Base-by-base conservation (phyloP, 1,284 basidiomycete species). In the Malassezia sp. region DNA sequence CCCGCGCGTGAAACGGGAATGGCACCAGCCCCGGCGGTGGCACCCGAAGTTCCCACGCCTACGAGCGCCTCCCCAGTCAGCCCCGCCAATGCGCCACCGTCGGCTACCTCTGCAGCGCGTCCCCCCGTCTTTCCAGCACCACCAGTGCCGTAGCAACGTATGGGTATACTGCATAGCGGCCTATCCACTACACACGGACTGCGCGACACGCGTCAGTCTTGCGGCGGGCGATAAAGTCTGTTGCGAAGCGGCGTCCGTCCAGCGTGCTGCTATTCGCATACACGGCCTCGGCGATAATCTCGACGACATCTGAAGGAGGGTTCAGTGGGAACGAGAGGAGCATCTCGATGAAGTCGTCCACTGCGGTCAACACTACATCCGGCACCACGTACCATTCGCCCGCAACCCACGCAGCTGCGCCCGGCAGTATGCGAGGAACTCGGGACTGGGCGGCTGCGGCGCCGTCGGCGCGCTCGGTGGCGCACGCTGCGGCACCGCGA, bases 231-330 rank as follows among this genome's bases (percentile, higher is more conserved):
- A 88, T 80, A 65, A 90, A 97, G 61, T 96, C 89, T 5, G 82
- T 75, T 1, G 89, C 88, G 63, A 97, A 97, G 23, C 90, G 79
- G 43, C 90, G 78, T 1, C 93, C 93, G 63, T 97, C 89, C 31
- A 99, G 78, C 2, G 86, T 97, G 20, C 85, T 84, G 60, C 85
- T 89, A 62, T 84, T 88, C 30, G 85, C 83, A 67, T 97, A 97
- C 45, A 97, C 66, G 22, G 57, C 57, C 31, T 71, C 69, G 15
- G 69, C 66, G 27, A 71, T 69, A 30, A 71, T 66, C 43, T 67
- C 69, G 8, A 64, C 52, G 30, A 70, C 64, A n/a, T 68, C 66
- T 11, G 63, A 55, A 15, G 53, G 49, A 1, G 69, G 64, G 50
- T 71, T 63, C 3, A 70, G 52, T 12, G 69, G 69, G 51, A 71